These are phyloP conservation scores for Pleomassaria siparia DNA, from an alignment of 2,329 filamentous ascomycete species.

Conservation along the genomic window DNA sequence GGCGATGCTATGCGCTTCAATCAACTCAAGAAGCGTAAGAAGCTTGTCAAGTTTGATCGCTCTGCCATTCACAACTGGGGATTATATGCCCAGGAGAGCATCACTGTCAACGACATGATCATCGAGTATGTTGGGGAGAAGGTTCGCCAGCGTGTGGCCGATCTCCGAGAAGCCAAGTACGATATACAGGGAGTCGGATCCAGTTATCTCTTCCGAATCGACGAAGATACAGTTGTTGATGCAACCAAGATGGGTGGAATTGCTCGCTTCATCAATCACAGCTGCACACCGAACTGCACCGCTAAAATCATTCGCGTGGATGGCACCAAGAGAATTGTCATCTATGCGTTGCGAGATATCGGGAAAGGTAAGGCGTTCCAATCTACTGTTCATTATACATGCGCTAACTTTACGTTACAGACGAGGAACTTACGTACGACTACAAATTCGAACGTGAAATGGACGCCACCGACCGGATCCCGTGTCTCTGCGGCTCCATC, in stretches of 20 bases:
- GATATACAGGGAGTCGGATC: slow-evolving; percentile 95
- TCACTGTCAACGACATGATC: slow-evolving; percentile 97
- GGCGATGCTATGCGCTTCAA: slow-evolving; percentile 96
- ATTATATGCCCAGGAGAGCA: slow-evolving; percentile 95
- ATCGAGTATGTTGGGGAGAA: slow-evolving; percentile 99
- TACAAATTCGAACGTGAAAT: slow-evolving; percentile 99
- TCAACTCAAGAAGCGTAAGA: slow-evolving; percentile 98
- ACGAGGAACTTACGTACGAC: slow-evolving; percentile 98
- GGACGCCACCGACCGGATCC: slow-evolving; percentile 90
- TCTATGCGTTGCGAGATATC: slow-evolving; percentile 96
- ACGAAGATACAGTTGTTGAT: slow-evolving; percentile 96
- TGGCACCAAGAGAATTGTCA: slow-evolving; percentile 96
- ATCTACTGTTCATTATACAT: slow-evolving; percentile 6
- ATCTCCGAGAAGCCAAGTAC: slow-evolving; percentile 88
- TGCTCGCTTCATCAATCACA: slow-evolving; percentile 97
- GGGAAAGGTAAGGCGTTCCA: slow-evolving; percentile 72
- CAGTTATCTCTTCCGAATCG: slow-evolving; percentile 96
- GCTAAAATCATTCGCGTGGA: slow-evolving; percentile 99
- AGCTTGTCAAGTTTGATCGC: slow-evolving; percentile 95
- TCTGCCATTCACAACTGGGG: slow-evolving; percentile 99
- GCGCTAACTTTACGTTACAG: slow-evolving; percentile 53
- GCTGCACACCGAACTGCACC: slow-evolving; percentile 96
- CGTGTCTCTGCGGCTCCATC: slow-evolving; percentile 92
- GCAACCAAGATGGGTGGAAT: slow-evolving; percentile 98
- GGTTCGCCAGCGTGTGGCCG: slow-evolving; percentile 94